Base-by-base conservation (phyloP, 495 filamentous ascomycete genomes). In the Penicillium bialowiezense region DNA sequence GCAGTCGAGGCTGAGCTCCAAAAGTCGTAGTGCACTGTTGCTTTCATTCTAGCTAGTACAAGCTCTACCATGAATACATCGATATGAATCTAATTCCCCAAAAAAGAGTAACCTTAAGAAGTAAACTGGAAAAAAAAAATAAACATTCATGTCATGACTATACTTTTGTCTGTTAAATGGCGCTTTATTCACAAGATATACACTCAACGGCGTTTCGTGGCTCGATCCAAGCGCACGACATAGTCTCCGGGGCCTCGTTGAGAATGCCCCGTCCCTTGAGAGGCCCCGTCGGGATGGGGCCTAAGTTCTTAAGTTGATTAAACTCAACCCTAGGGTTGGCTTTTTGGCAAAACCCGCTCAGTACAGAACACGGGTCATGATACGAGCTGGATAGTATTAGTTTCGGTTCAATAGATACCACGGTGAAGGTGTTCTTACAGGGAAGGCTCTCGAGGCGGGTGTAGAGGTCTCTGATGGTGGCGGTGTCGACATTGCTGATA, bases 301-400 rank as follows among this genome's bases (percentile, higher is more conserved):
- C 29, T 51, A 37, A 43, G 28, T 20, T 42, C 42, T 59, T 44
- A 62, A 62, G 59, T 60, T 62, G 59, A 62, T 62, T 62, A 59
- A 53, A 53, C 34, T 40, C 24, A 48, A 34, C 45, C 34, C n/a
- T 17, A 2, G 29, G 35, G 23, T 24, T 41, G 32, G 49, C 37
- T 37, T 40, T 41, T 41, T 41, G 24, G 39, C 44, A n/a, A 20
- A 7, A 38, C 33, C 17, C 31, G 21, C 54, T 60, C 78, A 97
- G 68, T 96, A 97, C 41, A 97, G 70, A 40, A 97, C 78, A 44
- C 92, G 81, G 21, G 90, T 95, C 74, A 90, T 76, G 44, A 97
- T 93, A 50, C 89, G 84, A 65, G 87, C 85, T 90, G 54, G 29
- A 44, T 17, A 15, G 7, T 28, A 17, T 61, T 51, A 63, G 48